Evolutionary conservation across 352 stramenopile genomes (phyloP).

Genomic region (Pythium diclinum): DNA sequence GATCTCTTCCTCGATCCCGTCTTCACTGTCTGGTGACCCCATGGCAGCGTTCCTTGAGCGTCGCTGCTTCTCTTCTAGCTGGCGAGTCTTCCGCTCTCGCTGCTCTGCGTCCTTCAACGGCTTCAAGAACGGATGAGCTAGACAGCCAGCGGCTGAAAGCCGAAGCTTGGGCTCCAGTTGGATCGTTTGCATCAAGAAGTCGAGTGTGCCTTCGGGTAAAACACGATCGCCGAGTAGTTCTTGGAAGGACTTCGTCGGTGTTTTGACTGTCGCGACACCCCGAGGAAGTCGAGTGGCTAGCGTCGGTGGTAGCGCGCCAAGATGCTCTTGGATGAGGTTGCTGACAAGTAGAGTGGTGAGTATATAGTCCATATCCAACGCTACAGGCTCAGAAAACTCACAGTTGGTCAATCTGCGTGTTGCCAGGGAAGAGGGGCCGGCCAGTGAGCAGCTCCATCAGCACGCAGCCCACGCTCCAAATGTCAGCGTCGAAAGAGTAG

Average conservation of each 20-base stretch:
- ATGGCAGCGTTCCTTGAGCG: slow-evolving; percentile 14
- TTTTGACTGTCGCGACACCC: slow-evolving; percentile 38
- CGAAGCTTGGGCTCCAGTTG: slow-evolving; percentile 60
- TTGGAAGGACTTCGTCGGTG: slow-evolving; percentile 43
- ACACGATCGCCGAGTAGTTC: slow-evolving; percentile 37
- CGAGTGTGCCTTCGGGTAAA: slow-evolving; percentile 56
- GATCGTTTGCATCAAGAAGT: slow-evolving; percentile 63
- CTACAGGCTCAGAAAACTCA: slow-evolving; percentile 23
- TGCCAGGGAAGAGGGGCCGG: slow-evolving; percentile 71
- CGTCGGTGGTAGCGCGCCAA: slow-evolving; percentile 48
- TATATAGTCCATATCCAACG: neutral
- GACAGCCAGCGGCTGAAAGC: slow-evolving; percentile 44
- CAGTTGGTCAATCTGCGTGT: slow-evolving; percentile 80
- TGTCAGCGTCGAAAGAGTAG: slow-evolving; percentile 80
- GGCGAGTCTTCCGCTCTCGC: slow-evolving; percentile 31
- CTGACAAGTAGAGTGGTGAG: slow-evolving; percentile 22
- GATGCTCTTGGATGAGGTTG: slow-evolving; percentile 69
- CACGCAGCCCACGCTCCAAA: slow-evolving; percentile 81
- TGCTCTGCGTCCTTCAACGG: slow-evolving; percentile 51
- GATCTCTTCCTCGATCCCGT: slow-evolving; percentile 83
- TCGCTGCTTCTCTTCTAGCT: slow-evolving; percentile 44
- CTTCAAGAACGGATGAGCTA: slow-evolving; percentile 59
- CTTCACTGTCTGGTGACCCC: slow-evolving; percentile 32
- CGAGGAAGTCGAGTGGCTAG: slow-evolving; percentile 51
- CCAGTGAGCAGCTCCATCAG: slow-evolving; percentile 73